Percentiles rank a stretch among this genome's conserved stretches.
phyloP scores from a whole-genome alignment of 805 yeast species.

The Candida manassasensis region DNA sequence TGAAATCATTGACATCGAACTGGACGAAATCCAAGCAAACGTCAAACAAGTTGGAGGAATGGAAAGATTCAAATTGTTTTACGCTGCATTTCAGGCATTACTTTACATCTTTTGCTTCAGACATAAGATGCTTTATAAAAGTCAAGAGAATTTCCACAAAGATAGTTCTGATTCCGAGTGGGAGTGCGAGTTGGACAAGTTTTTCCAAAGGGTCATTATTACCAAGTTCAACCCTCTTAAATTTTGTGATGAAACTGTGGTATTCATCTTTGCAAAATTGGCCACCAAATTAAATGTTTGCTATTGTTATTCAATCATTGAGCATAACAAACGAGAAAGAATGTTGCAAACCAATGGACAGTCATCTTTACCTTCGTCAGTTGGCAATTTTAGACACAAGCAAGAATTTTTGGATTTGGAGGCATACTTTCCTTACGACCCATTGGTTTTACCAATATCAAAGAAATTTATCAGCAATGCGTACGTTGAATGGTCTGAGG shows the following conservation, averaged over 20 bases:
- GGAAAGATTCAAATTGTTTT: constrained; percentile 86
- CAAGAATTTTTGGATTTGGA: constrained; percentile 86
- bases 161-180: constrained; percentile 40
- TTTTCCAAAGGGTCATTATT: constrained; percentile 79
- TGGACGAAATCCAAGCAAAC: constrained; percentile 9
- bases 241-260: constrained; percentile 91
- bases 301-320: constrained; percentile 89
- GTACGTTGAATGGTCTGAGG: constrained; percentile 69
- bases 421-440: constrained; percentile 96
- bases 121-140: constrained; percentile 51
- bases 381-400: constrained; percentile 48
- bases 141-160: not conserved
- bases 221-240: constrained; percentile 91
- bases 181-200: constrained; percentile 79
- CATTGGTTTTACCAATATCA: constrained; percentile 65
- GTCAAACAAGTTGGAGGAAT: constrained; percentile 51
- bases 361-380: constrained; percentile 21
- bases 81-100: constrained; percentile 86
- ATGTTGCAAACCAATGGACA: constrained; percentile 41
- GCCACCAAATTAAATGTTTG: constrained; percentile 88
- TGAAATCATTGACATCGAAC: constrained; percentile 54
- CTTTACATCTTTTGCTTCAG: constrained; percentile 91
- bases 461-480: constrained; percentile 49
- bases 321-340: constrained; percentile 75
- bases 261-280: constrained; percentile 85